Evolutionary conservation across 2,329 filamentous ascomycete genomes (phyloP).

Genomic region (Diaporthe velutina): DNA sequence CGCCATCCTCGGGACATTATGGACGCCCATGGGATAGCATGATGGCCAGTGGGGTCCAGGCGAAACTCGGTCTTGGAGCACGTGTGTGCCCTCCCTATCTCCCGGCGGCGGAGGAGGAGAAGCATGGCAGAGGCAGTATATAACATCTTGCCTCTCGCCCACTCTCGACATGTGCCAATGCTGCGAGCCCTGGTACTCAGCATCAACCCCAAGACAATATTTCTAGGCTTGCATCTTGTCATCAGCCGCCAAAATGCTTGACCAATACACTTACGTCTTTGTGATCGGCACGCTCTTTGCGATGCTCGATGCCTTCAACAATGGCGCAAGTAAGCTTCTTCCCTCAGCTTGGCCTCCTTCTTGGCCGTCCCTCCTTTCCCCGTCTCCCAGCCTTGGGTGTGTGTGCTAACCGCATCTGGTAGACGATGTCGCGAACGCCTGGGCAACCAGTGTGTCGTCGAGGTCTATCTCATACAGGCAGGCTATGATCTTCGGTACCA

Average conservation of each 20-base stretch:
- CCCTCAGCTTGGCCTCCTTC: background rate
- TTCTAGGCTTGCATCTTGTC: slow-evolving; percentile 33
- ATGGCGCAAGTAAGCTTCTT: slow-evolving; percentile 74
- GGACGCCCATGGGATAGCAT: slow-evolving; percentile 5
- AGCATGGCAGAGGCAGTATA: background rate
- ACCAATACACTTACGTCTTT: slow-evolving; percentile 78
- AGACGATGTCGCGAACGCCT: slow-evolving; percentile 89
- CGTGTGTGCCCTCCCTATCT: background rate
- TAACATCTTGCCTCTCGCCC: slow-evolving; percentile 12
- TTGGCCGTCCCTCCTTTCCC: background rate
- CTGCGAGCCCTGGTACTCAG: background rate
- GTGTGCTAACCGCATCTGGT: slow-evolving; percentile 31
- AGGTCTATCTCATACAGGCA: slow-evolving; percentile 78
- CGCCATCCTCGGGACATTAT: slow-evolving; percentile 7
- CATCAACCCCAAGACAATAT: slow-evolving; percentile 13
- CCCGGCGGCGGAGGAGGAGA: background rate
- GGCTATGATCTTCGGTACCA: slow-evolving; percentile 74
- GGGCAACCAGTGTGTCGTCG: slow-evolving; percentile 87
- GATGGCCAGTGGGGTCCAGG: slow-evolving; percentile 9
- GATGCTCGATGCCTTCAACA: slow-evolving; percentile 83
- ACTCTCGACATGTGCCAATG: background rate
- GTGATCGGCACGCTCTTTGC: slow-evolving; percentile 83
- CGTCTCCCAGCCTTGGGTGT: background rate
- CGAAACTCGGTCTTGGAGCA: slow-evolving; percentile 6
- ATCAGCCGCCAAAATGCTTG: slow-evolving; percentile 64